A percentile compares a stretch with the other conserved stretches of the same genome.
Evolutionary conservation across 345 rosid species (phyloP).

Genomic region (Lenwebbia sp.): DNA sequence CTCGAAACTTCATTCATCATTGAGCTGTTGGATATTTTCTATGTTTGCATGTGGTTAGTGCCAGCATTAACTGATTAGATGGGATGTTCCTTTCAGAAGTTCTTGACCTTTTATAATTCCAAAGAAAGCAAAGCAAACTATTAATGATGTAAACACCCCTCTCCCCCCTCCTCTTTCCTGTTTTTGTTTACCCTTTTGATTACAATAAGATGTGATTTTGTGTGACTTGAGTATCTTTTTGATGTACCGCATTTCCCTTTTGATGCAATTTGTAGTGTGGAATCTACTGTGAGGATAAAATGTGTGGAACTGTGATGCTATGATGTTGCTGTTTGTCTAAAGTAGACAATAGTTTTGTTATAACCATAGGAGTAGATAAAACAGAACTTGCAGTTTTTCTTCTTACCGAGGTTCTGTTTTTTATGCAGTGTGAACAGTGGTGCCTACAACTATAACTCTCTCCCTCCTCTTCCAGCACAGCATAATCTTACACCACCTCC

Average conservation of each 20-base stretch:
- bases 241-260: not conserved
- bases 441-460: slow-evolving; percentile 55
- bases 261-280: not conserved
- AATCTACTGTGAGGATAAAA: not conserved
- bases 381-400: not conserved
- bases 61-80: not conserved
- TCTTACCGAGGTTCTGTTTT: not conserved
- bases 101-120: not conserved
- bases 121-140: not conserved
- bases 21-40: not conserved
- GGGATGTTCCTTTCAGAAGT: not conserved
- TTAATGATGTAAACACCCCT: not conserved
- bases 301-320: not conserved
- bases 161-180: not conserved
- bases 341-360: not conserved
- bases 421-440: slow-evolving; percentile 50
- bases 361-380: not conserved
- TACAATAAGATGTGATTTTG: not conserved
- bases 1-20: not conserved
- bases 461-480: slow-evolving; percentile 91
- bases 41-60: not conserved
- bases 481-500: slow-evolving; percentile 96
- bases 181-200: not conserved
- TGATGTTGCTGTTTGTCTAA: not conserved
- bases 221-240: not conserved